phyloP scores from a whole-genome alignment of 257 asterid species.

The Ligustrum vulgare region DNA sequence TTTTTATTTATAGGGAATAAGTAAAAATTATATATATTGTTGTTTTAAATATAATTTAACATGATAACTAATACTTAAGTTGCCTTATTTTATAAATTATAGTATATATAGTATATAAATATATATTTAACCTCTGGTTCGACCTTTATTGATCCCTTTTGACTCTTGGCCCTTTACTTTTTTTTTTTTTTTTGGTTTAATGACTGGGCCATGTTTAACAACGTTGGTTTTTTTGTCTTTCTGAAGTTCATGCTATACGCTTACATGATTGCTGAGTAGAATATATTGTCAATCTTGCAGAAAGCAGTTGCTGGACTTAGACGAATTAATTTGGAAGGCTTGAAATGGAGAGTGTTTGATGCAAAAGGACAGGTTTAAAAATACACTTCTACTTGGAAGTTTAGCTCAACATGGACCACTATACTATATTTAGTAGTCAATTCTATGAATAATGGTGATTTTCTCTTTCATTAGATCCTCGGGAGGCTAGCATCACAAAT shows the following conservation, averaged over 20 bases:
- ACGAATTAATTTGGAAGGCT: slow-evolving; percentile 81
- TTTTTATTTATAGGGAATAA: no score
- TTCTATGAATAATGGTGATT: background rate
- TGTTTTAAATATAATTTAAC: no score
- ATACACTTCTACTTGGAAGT: background rate
- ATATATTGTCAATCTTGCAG: slow-evolving; percentile 38
- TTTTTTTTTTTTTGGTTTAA: background rate
- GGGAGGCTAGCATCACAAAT: slow-evolving; percentile 92
- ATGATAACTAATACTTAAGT: no score
- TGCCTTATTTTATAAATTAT: no score
- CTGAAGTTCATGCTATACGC: slow-evolving; percentile 11
- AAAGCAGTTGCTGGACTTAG: slow-evolving; percentile 88
- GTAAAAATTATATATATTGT: no score
- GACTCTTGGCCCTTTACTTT: background rate
- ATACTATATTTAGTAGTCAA: background rate
- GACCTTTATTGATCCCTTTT: no score
- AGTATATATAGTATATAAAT: no score
- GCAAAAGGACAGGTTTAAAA: slow-evolving; percentile 86
- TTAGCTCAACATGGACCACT: background rate
- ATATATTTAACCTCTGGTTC: no score
- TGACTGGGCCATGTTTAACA: background rate
- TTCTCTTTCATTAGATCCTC: slow-evolving; percentile 53
- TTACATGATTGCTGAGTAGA: slow-evolving; percentile 17
- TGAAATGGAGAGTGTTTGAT: slow-evolving; percentile 94
- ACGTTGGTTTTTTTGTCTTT: background rate